A percentile compares a stretch with the other conserved stretches of the same genome.
Conservation (phyloP, 1,139 yeast genomes). For the Kurtzmaniella quercitrusa region DNA sequence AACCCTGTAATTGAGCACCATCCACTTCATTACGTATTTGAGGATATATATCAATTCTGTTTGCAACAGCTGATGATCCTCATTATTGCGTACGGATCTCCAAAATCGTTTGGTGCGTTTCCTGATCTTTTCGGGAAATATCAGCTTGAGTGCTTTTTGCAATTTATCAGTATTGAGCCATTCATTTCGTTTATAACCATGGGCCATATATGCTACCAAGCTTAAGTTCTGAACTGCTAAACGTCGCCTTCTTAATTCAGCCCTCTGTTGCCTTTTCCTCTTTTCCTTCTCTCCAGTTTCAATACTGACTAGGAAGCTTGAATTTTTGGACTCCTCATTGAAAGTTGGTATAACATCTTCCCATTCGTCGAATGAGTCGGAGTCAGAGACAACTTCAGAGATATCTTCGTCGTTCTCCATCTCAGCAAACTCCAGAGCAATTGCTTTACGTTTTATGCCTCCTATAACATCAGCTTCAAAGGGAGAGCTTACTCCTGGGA, state of each 20-base stretch:
- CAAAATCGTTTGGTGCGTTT: constrained; percentile 14
- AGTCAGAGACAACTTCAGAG: constrained; percentile 3
- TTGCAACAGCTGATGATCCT: neutral
- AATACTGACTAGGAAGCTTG: neutral
- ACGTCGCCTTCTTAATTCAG: constrained; percentile 10
- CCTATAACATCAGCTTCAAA: too few relatives aligned
- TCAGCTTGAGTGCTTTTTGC: constrained; percentile 20
- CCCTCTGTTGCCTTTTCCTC: neutral
- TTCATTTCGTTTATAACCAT: constrained; percentile 22
- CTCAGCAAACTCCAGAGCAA: neutral
- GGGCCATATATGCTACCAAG: constrained; percentile 22
- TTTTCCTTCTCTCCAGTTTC: neutral
- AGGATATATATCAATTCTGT: constrained; percentile 24
- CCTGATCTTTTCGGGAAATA: constrained; percentile 23
- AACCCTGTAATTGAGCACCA: constrained; percentile 31
- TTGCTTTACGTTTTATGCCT: neutral
- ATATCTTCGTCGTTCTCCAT: constrained; percentile 6
- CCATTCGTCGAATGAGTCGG: constrained; percentile 17
- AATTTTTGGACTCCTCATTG: constrained; percentile 3
- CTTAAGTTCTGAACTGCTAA: constrained; percentile 23
- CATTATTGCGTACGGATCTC: neutral
- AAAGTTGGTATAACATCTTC: constrained; percentile 17
- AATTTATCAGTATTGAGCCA: constrained; percentile 19
- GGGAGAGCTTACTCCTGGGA: too few relatives aligned
- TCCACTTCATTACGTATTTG: constrained; percentile 37